These are phyloP conservation scores for Cucumis cinereus DNA, from an alignment of 306 rosid species.

Conservation along the genomic window DNA sequence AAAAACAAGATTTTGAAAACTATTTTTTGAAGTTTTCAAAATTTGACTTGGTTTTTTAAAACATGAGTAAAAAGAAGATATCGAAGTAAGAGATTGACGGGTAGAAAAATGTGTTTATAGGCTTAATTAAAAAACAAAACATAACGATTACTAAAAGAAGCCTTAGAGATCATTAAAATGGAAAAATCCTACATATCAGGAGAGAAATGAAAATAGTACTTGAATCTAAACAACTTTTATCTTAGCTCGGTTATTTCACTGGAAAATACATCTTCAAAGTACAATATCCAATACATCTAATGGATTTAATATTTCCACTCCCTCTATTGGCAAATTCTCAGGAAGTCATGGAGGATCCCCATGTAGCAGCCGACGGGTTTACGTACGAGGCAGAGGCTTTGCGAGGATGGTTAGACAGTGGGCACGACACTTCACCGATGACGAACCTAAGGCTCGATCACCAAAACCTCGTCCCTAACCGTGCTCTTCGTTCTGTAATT, in stretches of 20 bases:
- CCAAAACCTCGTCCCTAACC: conserved; percentile 56
- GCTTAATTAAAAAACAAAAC: too few species aligned
- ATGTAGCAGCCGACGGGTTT: conserved; percentile 76
- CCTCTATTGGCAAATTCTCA: conserved; percentile 23
- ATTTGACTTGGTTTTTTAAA: too few species aligned
- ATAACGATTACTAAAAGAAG: too few species aligned
- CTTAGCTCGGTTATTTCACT: neutral
- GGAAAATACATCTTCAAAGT: neutral
- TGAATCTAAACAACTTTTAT: neutral
- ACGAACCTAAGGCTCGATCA: conserved; percentile 52
- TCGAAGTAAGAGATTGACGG: too few species aligned
- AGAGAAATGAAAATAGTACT: neutral
- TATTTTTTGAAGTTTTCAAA: too few species aligned
- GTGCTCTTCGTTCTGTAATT: conserved; percentile 56
- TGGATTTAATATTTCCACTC: neutral
- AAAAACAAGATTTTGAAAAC: too few species aligned
- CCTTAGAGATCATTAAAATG: too few species aligned
- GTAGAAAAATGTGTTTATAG: too few species aligned
- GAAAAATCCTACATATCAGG: neutral
- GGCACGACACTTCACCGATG: conserved; percentile 62
- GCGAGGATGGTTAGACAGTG: conserved; percentile 61
- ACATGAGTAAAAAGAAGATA: too few species aligned
- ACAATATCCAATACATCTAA: neutral
- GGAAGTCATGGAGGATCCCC: conserved; percentile 86
- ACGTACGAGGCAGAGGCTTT: conserved; percentile 79